phyloP scores from a whole-genome alignment of 768 basidiomycete genomes.

The Tulasnella sp. region DNA sequence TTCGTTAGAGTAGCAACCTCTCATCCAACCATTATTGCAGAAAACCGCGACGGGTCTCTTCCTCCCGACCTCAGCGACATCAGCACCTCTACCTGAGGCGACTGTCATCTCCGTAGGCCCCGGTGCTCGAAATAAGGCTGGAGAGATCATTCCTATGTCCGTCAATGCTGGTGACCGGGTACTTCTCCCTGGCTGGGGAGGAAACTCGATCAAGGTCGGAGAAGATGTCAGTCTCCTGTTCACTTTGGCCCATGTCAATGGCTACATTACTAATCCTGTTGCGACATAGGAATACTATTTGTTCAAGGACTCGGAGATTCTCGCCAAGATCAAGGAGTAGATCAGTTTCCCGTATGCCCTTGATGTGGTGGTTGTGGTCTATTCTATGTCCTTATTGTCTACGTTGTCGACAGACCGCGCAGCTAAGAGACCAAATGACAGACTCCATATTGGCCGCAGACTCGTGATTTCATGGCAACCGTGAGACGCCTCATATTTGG shows the following conservation, averaged over 20 bases:
- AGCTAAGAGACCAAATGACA: too few relatives aligned
- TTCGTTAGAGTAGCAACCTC: not conserved
- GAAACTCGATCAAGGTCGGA: conserved; percentile 89
- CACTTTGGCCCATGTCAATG: not conserved
- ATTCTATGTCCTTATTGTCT: too few relatives aligned
- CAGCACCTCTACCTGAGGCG: conserved; percentile 84
- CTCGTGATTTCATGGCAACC: too few relatives aligned
- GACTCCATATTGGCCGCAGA: too few relatives aligned
- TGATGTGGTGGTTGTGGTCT: too few relatives aligned
- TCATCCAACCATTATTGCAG: conserved; percentile 42
- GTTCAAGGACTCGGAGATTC: conserved; percentile 90
- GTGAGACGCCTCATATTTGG: too few relatives aligned
- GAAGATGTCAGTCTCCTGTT: conserved; percentile 58
- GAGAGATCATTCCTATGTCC: conserved; percentile 55
- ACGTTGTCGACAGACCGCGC: too few relatives aligned
- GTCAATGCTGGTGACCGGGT: conserved; percentile 90
- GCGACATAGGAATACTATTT: conserved; percentile 74
- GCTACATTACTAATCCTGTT: not conserved
- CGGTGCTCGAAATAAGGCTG: conserved; percentile 84
- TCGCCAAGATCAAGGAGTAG: conserved; percentile 91
- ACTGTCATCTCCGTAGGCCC: conserved; percentile 94
- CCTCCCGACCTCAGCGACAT: conserved; percentile 83
- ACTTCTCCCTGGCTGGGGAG: conserved; percentile 92
- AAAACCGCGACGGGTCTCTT: conserved; percentile 98
- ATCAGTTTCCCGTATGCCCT: not conserved